Percentiles rank a stretch among this genome's conserved stretches.
phyloP scores from a whole-genome alignment of 306 rosid species.

The Pyrus pyrifolia region DNA sequence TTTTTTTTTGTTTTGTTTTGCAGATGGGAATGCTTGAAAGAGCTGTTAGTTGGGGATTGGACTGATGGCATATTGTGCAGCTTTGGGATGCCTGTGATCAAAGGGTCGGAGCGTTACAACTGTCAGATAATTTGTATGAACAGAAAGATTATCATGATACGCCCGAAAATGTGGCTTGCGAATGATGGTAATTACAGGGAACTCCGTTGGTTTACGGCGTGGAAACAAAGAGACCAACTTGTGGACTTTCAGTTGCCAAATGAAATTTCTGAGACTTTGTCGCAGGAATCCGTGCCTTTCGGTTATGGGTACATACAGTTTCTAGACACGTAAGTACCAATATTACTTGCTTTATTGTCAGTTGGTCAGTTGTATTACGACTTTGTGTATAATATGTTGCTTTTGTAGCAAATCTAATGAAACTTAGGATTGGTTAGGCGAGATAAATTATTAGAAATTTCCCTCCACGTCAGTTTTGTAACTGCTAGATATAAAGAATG shows the following conservation, averaged over 20 bases:
- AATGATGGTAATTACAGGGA: conserved; percentile 97
- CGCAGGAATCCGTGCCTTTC: conserved; percentile 68
- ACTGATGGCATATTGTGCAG: conserved; percentile 85
- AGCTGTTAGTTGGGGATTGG: conserved; percentile 71
- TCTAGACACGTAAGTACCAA: conserved; percentile 71
- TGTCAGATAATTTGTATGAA: conserved; percentile 76
- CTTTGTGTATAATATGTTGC: not conserved
- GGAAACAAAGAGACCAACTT: conserved; percentile 73
- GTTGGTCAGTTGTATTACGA: not conserved
- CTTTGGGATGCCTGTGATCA: conserved; percentile 90
- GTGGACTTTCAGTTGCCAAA: conserved; percentile 71
- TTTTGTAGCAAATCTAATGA: not conserved
- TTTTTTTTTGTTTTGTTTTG: not conserved
- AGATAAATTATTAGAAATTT: not conserved
- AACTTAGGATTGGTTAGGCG: not conserved
- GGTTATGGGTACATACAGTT: conserved; percentile 89
- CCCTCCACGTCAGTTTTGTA: not conserved
- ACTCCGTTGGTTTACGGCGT: conserved; percentile 93
- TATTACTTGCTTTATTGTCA: not conserved
- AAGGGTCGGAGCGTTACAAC: conserved; percentile 82
- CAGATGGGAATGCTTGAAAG: conserved; percentile 97
- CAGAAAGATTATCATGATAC: conserved; percentile 73
- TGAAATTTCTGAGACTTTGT: conserved; percentile 54
- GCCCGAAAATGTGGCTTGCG: conserved; percentile 93
- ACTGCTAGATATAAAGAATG: not conserved